phyloP scores from a whole-genome alignment of 2,329 filamentous ascomycete species.

The Fusarium sp. region DNA sequence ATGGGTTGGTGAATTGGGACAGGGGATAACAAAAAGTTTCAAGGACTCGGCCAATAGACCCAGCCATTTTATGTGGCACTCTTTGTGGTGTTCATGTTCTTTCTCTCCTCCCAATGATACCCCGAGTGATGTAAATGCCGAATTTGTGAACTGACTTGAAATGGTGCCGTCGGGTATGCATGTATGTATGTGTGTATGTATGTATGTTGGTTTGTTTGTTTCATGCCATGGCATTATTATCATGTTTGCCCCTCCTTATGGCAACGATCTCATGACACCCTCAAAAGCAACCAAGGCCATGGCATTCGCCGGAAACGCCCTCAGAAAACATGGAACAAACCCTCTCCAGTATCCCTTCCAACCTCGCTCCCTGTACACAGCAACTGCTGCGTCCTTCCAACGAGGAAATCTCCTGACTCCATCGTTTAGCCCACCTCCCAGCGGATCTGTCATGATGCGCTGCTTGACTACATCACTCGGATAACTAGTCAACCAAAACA shows the following conservation, averaged over 20 bases:
- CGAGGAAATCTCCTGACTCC: slow-evolving; percentile 72
- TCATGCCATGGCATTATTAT: background rate
- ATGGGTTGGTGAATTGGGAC: slow-evolving; percentile 46
- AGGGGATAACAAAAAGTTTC: slow-evolving; percentile 38
- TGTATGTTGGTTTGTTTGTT: background rate
- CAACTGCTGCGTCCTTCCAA: slow-evolving; percentile 82
- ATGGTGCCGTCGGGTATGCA: background rate
- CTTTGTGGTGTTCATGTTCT: slow-evolving; percentile 40
- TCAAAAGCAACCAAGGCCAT: slow-evolving; percentile 95
- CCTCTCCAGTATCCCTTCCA: slow-evolving; percentile 89
- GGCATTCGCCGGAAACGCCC: slow-evolving; percentile 95
- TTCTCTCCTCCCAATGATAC: background rate
- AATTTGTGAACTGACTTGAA: background rate
- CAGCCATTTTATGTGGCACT: slow-evolving; percentile 46
- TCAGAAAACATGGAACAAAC: slow-evolving; percentile 90
- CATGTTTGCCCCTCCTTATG: slow-evolving; percentile 44
- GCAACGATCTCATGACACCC: slow-evolving; percentile 79
- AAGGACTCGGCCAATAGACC: slow-evolving; percentile 44
- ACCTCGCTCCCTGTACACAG: slow-evolving; percentile 81
- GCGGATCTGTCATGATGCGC: slow-evolving; percentile 93
- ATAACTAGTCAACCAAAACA: slow-evolving; percentile 95
- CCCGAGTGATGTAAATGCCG: background rate
- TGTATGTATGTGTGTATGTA: slow-evolving; percentile 3
- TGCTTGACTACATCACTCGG: slow-evolving; percentile 96
- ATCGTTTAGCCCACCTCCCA: slow-evolving; percentile 75